These are phyloP conservation scores for Castanea mollissima DNA, from an alignment of 306 rosid species.

Conservation along the genomic window DNA sequence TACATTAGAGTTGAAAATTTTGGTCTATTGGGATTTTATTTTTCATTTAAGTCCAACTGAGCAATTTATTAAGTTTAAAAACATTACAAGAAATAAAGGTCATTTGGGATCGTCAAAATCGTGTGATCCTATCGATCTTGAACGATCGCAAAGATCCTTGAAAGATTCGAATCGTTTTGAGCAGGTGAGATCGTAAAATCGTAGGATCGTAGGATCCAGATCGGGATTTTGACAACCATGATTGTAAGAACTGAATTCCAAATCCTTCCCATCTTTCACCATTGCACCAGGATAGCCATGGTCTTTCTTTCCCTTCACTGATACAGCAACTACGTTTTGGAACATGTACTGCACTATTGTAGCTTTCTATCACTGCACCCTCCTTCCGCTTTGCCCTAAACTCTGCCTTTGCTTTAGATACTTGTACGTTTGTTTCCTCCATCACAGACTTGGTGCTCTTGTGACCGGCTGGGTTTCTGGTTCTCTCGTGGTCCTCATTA, in stretches of 20 bases:
- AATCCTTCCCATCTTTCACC: background rate
- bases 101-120: no score
- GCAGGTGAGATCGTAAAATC: no score
- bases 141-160: no score
- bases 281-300: background rate
- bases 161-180: no score
- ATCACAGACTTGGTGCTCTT: constrained; percentile 75
- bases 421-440: constrained; percentile 9
- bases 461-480: constrained; percentile 84
- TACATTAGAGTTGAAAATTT: no score
- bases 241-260: background rate
- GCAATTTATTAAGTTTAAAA: no score
- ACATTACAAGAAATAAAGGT: no score
- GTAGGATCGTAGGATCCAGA: no score
- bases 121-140: no score
- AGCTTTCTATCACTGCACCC: background rate
- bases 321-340: background rate
- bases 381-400: background rate
- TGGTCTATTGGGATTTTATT: no score
- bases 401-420: background rate
- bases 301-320: background rate
- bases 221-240: no score
- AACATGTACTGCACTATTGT: background rate
- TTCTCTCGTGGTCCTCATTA: constrained; percentile 66
- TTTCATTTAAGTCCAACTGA: no score